A percentile compares a stretch with the other conserved stretches of the same genome.
Conservation (phyloP, 1,284 basidiomycete genomes). For the Schizopora paradoxa region DNA sequence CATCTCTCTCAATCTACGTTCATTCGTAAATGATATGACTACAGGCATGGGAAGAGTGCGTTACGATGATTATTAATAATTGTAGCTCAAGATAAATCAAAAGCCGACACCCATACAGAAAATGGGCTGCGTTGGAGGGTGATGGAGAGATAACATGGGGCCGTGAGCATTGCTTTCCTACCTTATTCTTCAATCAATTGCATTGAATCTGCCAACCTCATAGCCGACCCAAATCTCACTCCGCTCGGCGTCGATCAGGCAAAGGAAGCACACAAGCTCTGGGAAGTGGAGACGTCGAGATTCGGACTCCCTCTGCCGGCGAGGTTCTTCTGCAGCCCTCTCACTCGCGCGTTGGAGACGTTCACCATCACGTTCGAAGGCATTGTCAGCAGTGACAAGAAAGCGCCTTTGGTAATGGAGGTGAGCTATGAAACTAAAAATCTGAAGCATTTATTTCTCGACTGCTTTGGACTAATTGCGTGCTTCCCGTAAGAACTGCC, state of each 20-base stretch:
- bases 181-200: neutral
- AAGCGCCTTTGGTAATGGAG: slow-evolving; percentile 25
- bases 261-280: slow-evolving; percentile 43
- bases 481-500: slow-evolving; percentile 41
- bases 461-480: neutral
- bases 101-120: slow-evolving; percentile 30
- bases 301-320: slow-evolving; percentile 55
- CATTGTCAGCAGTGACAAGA: neutral
- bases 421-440: slow-evolving; percentile 18
- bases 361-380: slow-evolving; percentile 16
- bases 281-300: slow-evolving; percentile 52
- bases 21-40: neutral
- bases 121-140: slow-evolving; percentile 67
- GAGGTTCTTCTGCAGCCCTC: slow-evolving; percentile 64
- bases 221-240: slow-evolving; percentile 76
- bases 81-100: neutral
- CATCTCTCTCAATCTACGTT: slow-evolving; percentile 1
- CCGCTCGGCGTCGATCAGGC: slow-evolving; percentile 64
- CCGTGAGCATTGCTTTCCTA: slow-evolving; percentile 41
- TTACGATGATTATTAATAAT: slow-evolving; percentile 8
- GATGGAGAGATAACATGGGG: slow-evolving; percentile 78
- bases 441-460: slow-evolving; percentile 1
- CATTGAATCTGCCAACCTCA: slow-evolving; percentile 1
- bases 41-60: slow-evolving; percentile 54
- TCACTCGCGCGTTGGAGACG: slow-evolving; percentile 70